Percentiles rank a stretch among this genome's conserved stretches.
These are phyloP conservation scores for Mimosa bimucronata DNA, from an alignment of 306 rosid species.

Conservation along the genomic window DNA sequence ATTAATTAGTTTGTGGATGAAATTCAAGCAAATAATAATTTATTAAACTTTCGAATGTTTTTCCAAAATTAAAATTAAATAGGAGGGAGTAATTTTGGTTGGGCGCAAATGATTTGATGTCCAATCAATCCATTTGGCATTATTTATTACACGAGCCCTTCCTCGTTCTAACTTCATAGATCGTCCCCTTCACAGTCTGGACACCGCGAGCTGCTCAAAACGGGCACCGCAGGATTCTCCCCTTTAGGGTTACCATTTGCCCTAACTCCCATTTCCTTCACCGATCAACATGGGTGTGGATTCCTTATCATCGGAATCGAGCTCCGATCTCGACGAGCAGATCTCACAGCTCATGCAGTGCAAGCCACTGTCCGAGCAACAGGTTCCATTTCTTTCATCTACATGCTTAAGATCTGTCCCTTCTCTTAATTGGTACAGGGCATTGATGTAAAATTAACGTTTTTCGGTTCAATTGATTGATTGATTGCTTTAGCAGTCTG, in stretches of 20 bases:
- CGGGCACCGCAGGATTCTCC: constrained; percentile 23
- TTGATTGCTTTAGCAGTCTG: constrained; percentile 13
- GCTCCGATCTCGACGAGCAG: constrained; percentile 83
- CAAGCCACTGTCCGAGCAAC: constrained; percentile 94
- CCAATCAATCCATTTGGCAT: constrained; percentile 24
- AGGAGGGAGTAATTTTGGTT: not conserved
- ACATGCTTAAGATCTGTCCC: constrained; percentile 21
- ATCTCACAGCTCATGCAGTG: constrained; percentile 99
- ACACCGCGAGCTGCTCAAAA: constrained; percentile 21
- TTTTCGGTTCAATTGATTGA: constrained; percentile 21
- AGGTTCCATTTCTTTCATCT: constrained; percentile 51
- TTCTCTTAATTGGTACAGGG: not conserved
- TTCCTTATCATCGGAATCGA: constrained; percentile 63
- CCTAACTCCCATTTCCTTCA: constrained; percentile 34
- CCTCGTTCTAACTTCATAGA: constrained; percentile 15
- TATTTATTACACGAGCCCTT: constrained; percentile 54
- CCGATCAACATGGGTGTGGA: constrained; percentile 64
- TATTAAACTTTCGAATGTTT: no score
- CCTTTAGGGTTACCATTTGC: constrained; percentile 47
- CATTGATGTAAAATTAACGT: not conserved
- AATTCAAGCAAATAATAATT: no score
- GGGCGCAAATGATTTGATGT: not conserved
- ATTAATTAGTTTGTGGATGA: no score
- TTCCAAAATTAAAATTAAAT: no score
- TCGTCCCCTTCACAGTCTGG: constrained; percentile 34